Base-by-base conservation (phyloP, 306 rosid species). In the Macrotyloma uniflorum region DNA sequence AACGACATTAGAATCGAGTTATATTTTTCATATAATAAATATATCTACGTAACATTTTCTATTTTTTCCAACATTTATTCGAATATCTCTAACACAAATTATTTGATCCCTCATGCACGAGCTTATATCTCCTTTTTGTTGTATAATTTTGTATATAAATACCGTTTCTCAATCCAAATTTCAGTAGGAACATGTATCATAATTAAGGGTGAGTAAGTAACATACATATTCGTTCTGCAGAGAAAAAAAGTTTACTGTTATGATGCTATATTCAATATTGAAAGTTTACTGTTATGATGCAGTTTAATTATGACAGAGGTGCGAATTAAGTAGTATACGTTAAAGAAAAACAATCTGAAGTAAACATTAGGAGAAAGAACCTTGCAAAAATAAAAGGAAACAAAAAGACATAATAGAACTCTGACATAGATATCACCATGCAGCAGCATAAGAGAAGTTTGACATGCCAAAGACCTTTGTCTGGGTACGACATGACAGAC, bases 371-470 rank as follows among this genome's bases (percentile, higher is more conserved):
- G 45, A 28, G 43, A 22, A 22, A 22, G 10, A 53, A 53, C 14
- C 14, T 53, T 8, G 59, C 28, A 49, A 19, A 50, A 18, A 50
- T 1, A 50, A 19, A 18, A 9, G 24, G 57, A 68, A 26, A 14
- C 28, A 49, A 30, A 32, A 70, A 33, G 45, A 2, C 50, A 26
- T 57, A 8, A 50, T 30, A 30, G n/a, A 20, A 68, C 40, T 36
- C 53, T 79, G 83, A 79, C 65, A 59, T 15, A 33, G 70, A 70
- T 53, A 36, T 36, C 51, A 33, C 24, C 13, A 58, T 38, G 68
- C 40, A 55, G 55, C 59, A 58, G 42, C 70, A 42, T 12, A 11
- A 59, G 79, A 16, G n/a, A 65, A 51, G 50, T 22, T 72, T 38
- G 54, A 22, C 24, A 11, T 54, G 40, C 28, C 42, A 51, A 23